phyloP scores from a whole-genome alignment of 2,329 filamentous ascomycete species.

The Epichloe sibirici region DNA sequence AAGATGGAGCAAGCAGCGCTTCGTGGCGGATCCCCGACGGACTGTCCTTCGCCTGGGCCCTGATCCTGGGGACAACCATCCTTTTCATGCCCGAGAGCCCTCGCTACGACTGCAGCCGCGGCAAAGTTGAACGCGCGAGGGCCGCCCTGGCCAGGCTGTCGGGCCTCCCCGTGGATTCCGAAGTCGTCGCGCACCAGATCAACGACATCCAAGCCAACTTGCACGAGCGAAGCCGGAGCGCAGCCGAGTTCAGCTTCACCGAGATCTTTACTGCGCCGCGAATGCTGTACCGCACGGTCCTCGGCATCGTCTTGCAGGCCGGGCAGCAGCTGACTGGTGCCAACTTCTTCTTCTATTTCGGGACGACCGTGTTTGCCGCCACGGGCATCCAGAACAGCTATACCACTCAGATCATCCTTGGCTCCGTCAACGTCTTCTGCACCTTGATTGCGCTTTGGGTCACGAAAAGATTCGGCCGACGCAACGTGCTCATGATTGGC shows the following conservation, averaged over 20 bases:
- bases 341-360: constrained; percentile 59
- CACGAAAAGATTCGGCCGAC: constrained; percentile 52
- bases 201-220: constrained; percentile 39
- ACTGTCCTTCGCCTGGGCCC: constrained; percentile 42
- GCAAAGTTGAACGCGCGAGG: constrained; percentile 35
- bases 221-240: constrained; percentile 31
- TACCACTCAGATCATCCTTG: constrained; percentile 55
- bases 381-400: constrained; percentile 55
- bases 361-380: constrained; percentile 51
- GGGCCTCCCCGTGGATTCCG: constrained; percentile 26
- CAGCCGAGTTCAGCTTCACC: constrained; percentile 34
- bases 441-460: constrained; percentile 55
- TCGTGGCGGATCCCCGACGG: constrained; percentile 53
- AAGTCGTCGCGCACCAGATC: constrained; percentile 34
- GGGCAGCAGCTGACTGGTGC: constrained; percentile 58
- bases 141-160: constrained; percentile 34
- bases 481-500: constrained; percentile 49
- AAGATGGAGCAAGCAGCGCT: constrained; percentile 29
- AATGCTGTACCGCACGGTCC: constrained; percentile 51
- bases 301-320: constrained; percentile 51
- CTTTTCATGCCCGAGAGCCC: constrained; percentile 43
- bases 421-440: constrained; percentile 53
- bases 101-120: constrained; percentile 35
- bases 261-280: constrained; percentile 57
- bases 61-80: constrained; percentile 37